Percentiles rank a stretch among this genome's conserved stretches.
phyloP scores from a whole-genome alignment of 495 filamentous ascomycete species.

The Patellaria atrata region DNA sequence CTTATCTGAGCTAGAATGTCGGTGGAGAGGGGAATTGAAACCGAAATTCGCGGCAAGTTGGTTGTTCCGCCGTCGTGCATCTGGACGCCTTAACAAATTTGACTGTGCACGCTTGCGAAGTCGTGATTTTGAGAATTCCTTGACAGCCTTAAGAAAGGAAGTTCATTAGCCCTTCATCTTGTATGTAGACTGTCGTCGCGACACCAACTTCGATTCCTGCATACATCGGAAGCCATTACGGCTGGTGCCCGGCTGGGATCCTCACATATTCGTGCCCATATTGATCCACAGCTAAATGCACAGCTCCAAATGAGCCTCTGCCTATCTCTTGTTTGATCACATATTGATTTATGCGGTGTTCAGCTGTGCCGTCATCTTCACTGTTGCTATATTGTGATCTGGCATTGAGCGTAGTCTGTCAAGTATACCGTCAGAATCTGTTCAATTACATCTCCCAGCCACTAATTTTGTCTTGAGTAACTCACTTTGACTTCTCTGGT shows the following conservation, averaged over 20 bases:
- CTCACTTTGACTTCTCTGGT: conserved; percentile 26
- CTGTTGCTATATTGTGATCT: conserved; percentile 74
- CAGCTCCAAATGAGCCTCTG: conserved; percentile 84
- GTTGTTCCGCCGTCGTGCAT: conserved; percentile 35
- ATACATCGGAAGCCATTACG: conserved; percentile 4
- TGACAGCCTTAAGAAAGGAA: conserved; percentile 58
- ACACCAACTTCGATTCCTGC: conserved; percentile 10
- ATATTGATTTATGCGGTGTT: conserved; percentile 89
- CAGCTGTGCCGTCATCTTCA: conserved; percentile 61
- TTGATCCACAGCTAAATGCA: conserved; percentile 83
- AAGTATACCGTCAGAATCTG: background rate
- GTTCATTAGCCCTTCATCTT: conserved; percentile 14
- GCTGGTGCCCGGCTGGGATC: conserved; percentile 11
- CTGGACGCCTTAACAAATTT: conserved; percentile 63
- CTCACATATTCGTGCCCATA: conserved; percentile 87
- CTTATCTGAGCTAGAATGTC: conserved; percentile 34
- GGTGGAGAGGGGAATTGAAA: conserved; percentile 49
- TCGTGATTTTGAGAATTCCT: conserved; percentile 91
- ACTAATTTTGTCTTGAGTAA: background rate
- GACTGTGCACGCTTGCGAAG: conserved; percentile 89
- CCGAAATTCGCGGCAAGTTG: conserved; percentile 37
- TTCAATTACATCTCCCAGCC: conserved; percentile 26
- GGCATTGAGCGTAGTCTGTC: conserved; percentile 85
- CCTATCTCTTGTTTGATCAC: conserved; percentile 91
- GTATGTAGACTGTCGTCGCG: conserved; percentile 5